These are phyloP conservation scores for Nakazawaea siamensis DNA, from an alignment of 805 yeast species.

Conservation along the genomic window DNA sequence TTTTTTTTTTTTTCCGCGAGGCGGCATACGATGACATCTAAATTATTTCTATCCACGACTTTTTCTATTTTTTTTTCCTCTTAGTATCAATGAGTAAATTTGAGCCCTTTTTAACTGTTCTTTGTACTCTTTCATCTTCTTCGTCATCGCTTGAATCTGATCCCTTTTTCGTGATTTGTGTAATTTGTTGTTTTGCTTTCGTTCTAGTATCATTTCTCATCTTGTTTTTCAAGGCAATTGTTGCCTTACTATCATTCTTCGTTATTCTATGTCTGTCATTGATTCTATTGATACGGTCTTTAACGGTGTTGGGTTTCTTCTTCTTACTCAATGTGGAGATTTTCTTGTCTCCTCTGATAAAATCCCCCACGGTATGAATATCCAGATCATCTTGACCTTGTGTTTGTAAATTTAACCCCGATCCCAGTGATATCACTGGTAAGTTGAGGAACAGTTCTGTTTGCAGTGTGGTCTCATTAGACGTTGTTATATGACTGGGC, in stretches of 20 bases:
- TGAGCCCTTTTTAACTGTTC: conserved; percentile 11
- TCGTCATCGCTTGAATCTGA: conserved; percentile 10
- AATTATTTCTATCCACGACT: no score
- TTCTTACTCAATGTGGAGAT: conserved; percentile 6
- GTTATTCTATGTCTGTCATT: conserved; percentile 10
- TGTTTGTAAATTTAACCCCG: conserved; percentile 18
- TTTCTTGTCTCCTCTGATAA: conserved; percentile 12
- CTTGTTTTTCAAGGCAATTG: conserved; percentile 20
- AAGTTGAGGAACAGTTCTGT: conserved; percentile 10
- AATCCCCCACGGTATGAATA: conserved; percentile 14
- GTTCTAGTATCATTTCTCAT: conserved; percentile 14
- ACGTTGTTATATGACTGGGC: neutral
- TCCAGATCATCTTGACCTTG: conserved; percentile 3
- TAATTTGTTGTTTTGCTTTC: neutral
- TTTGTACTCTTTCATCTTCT: neutral
- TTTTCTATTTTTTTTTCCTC: neutral
- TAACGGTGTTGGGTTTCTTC: conserved; percentile 1
- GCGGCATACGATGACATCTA: no score
- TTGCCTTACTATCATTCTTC: conserved; percentile 9
- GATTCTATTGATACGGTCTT: conserved; percentile 4
- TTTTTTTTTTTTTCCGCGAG: no score
- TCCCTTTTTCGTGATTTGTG: neutral
- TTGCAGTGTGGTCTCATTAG: neutral
- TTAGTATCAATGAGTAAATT: conserved; percentile 10
- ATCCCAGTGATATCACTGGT: conserved; percentile 21